Evolutionary conservation across 805 yeast species (phyloP), one percentile per base, ranked within the genome.

Genomic region (Schwanniomyces vanrijiae): DNA sequence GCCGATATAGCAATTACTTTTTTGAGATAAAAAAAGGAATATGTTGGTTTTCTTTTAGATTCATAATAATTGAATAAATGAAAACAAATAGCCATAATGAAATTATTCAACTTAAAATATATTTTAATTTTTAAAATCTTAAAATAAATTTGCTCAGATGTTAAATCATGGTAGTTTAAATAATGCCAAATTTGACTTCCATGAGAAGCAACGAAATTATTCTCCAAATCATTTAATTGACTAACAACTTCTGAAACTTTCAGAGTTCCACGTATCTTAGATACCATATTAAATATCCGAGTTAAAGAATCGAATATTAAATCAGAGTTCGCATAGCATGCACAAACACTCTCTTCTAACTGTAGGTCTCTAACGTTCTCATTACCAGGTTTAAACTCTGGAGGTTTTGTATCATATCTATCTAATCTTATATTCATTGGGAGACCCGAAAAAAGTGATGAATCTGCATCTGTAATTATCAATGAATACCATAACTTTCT

Each of bases 401-500:
- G 68, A 13, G 50, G 38, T 20, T 54, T 55, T 3, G 60, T 45
- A 34, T 65, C 69, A 45, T 41, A 53, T 26, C 47, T 53, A 18
- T 28, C 66, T 42, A 51, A 62, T 66, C 18, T 51, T 0, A 57
- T 49, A 40, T 44, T 48, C 25, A 58, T 39, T 1, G 68, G 69
- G 21, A 52, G 52, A 0, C 71, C 71, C 18, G 52, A 57, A 10
- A 54, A 51, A 37, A 45, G 48, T 2, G 59, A 53, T 35, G 51
- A 55, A 21, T 54, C 47, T 45, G 56, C 33, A 52, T 65, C 69
- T 38, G 50, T 45, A 20, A 53, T 45, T 21, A 53, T 44, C 16
- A 64, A 43, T 28, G 50, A 50, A 33, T 47, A 55, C 71, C 71
- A 66, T 10, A 66, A 55, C 40, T 66, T 66, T 40, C 71, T 45